Evolutionary conservation across 306 rosid species (phyloP), one percentile per base, ranked within the genome.

Genomic region (Arachis hypogaea): DNA sequence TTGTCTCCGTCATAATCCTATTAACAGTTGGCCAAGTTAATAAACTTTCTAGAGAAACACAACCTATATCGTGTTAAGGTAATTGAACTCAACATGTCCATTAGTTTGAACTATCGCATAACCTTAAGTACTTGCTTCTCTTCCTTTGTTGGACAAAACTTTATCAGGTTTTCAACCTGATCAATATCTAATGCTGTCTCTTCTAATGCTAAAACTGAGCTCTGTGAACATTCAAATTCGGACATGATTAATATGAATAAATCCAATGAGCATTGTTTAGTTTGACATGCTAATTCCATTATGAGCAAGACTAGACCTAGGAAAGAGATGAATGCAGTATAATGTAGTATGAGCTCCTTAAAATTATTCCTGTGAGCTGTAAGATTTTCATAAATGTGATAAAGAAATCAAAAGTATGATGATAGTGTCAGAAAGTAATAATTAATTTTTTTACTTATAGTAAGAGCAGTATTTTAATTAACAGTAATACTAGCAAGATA

Each of bases 121-220:
- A 93, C 98, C 98, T 89, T 93, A 62, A 93, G 88, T 72, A 86
- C 62, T 77, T 93, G 92, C 82, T 90, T 90, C 86, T 93, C 98
- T 91, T 90, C 97, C 82, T 88, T 85, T 22, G 90, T 86, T n/a
- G 98, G 98, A 82, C 98, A 90, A 76, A 88, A 93, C 87, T 93
- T 93, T 73, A 93, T 78, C 59, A 93, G 91, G 83, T 93, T 93
- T 80, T 93, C 98, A 73, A 90, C 93, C 83, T 86, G 97, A 82
- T 87, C 97, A 58, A 58, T 78, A 80, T 90, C 98, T 38, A 93
- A 63, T 2, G 86, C 88, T 28, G 95, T 78, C 51, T 93, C 96
- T 65, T 93, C 96, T 63, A 93, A 82, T 72, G 83, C 91, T 76
- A 93, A 86, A 77, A 93, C 96, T 14, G 93, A 88, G 81, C 75